Evolutionary conservation across 2,329 filamentous ascomycete genomes (phyloP), one percentile per base, ranked within the genome.

Genomic region (Cercospora beticola): DNA sequence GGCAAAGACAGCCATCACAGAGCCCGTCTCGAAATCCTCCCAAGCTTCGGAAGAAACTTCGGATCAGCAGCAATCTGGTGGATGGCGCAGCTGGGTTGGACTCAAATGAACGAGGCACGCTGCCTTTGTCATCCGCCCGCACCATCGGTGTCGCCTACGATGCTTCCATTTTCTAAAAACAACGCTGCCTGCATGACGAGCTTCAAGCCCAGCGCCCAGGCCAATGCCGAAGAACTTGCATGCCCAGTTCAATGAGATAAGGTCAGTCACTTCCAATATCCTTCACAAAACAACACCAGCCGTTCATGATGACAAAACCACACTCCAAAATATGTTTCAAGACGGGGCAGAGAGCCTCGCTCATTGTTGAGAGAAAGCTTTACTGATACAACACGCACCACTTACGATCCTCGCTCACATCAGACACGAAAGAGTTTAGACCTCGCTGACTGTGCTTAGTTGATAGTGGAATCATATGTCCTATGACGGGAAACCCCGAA

Each of bases 271-370:
- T n/a, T 12, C 40, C 36, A 16, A 46, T 58, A n/a, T 43, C 12
- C 21, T 31, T 21, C 14, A 40, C 14, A 23, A n/a, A 28, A 7
- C 4, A n/a, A 31, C 16, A 14, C 23, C 65, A 30, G 30, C 26
- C 10, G 16, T 65, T 64, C 36, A 66, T 75, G 74, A 76, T 76
- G 75, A 76, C 68, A 72, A 65, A 62, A 73, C 69, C 62, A 64
- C 62, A 71, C 70, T 67, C 66, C 68, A 71, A 72, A 75, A 73
- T 72, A 77, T 77, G 74, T 77, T 77, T 77, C 75, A 77, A 77
- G 75, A 77, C 75, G 75, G 74, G 74, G 72, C 75, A 65, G 70
- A 76, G 74, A 74, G 71, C 65, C 67, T 71, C 58, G 65, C 56
- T 71, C 68, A 52, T 64, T 64, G 62, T 64, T 64, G 62, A 64